Evolutionary conservation across 108 stramenopile species (phyloP), one percentile per base, ranked within the genome.

Genomic region (Aurantiochytrium sp.): DNA sequence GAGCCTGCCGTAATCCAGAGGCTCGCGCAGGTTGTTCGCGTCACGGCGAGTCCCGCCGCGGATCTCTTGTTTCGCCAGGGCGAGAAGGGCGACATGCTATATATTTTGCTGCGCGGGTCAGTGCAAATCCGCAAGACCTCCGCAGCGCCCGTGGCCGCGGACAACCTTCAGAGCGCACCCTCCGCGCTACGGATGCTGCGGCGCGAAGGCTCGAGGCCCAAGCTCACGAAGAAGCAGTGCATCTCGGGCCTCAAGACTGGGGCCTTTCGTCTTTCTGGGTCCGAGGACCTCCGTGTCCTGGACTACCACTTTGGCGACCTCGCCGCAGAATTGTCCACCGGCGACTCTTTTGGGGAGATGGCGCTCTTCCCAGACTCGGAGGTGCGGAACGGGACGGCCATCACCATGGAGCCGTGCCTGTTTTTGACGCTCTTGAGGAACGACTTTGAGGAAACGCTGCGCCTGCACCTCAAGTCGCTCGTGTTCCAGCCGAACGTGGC

Each of bases 311-410:
- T 48, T 81, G 73, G 73, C 0, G 45, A 81, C n/a, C n/a, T 81
- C 42, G 45, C 39, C 1, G 73, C 45, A 0, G 73, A 81, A 24
- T 24, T 81, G 6, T 27, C n/a, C 8, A 81, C 32, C 6, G 73
- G 73, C 0, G 73, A 81, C 73, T 48, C 42, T 81, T 81, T 81
- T 81, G 73, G 73, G 30, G 73, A 81, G 30, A 81, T 81, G 73
- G 73, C 73, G 6, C 24, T 81, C 21, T 2, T 81, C 1, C 59
- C 59, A 12, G 4, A 81, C 1, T 6, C 21, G 6, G 12, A 12
- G 24, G 1, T 12, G 15, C 73, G 73, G 19, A 81, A 6, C 4
- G 73, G 42, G n/a, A 81, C 73, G n/a, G 73, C 73, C 0, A 81
- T 81, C 0, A 48, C 42, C 12, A 12, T 48, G 45, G 73, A 81